A percentile compares a stretch with the other conserved stretches of the same genome.
Conservation (phyloP, 352 stramenopile species). For the Globisporangium recalcitrans region DNA sequence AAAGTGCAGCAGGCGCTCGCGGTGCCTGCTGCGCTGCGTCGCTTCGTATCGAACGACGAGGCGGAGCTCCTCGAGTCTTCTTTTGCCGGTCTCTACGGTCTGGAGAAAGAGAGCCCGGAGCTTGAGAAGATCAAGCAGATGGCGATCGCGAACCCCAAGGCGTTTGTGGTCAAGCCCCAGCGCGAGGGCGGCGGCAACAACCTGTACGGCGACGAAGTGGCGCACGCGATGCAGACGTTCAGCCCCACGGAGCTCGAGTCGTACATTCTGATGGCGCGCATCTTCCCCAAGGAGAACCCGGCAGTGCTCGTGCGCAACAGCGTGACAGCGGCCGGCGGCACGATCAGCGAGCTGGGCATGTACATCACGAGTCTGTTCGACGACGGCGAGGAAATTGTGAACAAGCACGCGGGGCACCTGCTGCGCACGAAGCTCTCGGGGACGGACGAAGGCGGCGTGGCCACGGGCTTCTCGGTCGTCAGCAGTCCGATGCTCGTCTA, state of each 20-base stretch:
- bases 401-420: slow-evolving; percentile 93
- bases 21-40: slow-evolving; percentile 73
- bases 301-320: slow-evolving; percentile 81
- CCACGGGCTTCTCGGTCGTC: slow-evolving; percentile 92
- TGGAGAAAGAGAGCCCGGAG: slow-evolving; percentile 80
- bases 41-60: slow-evolving; percentile 83
- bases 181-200: slow-evolving; percentile 98
- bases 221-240: slow-evolving; percentile 75
- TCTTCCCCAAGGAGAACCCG: slow-evolving; percentile 87
- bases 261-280: slow-evolving; percentile 96
- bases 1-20: slow-evolving; percentile 97
- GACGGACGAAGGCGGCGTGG: slow-evolving; percentile 96
- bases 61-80: slow-evolving; percentile 72
- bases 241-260: slow-evolving; percentile 70
- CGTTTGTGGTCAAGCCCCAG: slow-evolving; percentile 97
- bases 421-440: slow-evolving; percentile 93
- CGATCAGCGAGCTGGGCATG: slow-evolving; percentile 94
- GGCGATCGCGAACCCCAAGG: slow-evolving; percentile 52
- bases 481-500: slow-evolving; percentile 87
- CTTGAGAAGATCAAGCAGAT: slow-evolving; percentile 70
- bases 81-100: slow-evolving; percentile 94
- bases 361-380: slow-evolving; percentile 89
- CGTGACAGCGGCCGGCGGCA: slow-evolving; percentile 64
- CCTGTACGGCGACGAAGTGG: slow-evolving; percentile 93
- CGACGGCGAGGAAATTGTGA: slow-evolving; percentile 82